Conservation (phyloP, 108 stramenopile species). For the Ochromonas danica region DNA sequence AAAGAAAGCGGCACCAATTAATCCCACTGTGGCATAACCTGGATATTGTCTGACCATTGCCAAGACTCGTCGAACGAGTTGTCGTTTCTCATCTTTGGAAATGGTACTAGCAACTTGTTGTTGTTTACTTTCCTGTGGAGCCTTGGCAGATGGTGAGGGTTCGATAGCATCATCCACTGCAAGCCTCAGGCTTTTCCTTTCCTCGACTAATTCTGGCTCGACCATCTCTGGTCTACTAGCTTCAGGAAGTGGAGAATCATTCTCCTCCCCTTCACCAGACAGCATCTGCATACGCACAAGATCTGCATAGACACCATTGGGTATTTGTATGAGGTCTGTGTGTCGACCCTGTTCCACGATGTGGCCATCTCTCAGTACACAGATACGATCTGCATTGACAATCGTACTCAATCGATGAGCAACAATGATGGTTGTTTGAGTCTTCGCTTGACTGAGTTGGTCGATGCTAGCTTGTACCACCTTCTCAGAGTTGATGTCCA, state of each 20-base stretch:
- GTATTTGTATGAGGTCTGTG: constrained; percentile 42
- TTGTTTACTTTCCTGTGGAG: no score
- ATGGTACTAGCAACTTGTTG: no score
- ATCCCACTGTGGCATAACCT: not conserved
- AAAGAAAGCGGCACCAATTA: not conserved
- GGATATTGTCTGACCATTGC: no score
- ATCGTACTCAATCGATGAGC: constrained; percentile 93
- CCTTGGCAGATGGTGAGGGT: no score
- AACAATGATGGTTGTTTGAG: constrained; percentile 79
- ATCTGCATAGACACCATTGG: constrained; percentile 31
- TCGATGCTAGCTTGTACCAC: constrained; percentile 51
- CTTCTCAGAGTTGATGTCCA: constrained; percentile 69
- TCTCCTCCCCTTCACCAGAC: not conserved
- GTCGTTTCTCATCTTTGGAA: no score
- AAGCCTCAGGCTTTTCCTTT: no score
- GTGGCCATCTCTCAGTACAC: constrained; percentile 73
- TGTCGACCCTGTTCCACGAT: constrained; percentile 76
- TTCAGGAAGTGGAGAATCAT: no score
- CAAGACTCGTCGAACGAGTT: no score
- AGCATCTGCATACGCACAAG: constrained; percentile 9
- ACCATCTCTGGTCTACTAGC: no score
- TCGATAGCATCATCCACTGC: no score
- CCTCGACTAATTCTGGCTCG: no score
- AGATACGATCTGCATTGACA: constrained; percentile 83
- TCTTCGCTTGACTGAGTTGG: not conserved